Evolutionary conservation across 1,139 yeast genomes (phyloP).

Genomic region (Blastobotrys proliferans): DNA sequence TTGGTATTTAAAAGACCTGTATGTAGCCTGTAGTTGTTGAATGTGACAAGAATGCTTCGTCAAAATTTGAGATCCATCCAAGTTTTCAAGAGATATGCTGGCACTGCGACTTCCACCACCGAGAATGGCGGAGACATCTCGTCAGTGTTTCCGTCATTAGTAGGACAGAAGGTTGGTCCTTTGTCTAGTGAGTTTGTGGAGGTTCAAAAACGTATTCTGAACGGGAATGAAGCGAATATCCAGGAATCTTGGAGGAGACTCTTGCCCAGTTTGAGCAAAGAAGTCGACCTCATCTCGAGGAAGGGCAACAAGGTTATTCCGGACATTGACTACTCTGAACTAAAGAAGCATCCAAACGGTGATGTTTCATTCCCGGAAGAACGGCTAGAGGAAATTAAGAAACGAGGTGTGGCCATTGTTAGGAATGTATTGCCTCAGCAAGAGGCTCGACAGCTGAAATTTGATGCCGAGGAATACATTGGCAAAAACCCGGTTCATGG

Average conservation of each 20-base stretch:
- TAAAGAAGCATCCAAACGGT: constrained; percentile 11
- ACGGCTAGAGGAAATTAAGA: constrained; percentile 15
- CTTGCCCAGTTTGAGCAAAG: constrained; percentile 26
- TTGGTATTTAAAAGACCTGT: not conserved
- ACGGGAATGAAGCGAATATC: constrained; percentile 28
- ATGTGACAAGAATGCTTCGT: not conserved
- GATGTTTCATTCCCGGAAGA: constrained; percentile 14
- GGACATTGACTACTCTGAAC: constrained; percentile 21
- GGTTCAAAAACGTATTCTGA: constrained; percentile 29
- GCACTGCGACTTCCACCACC: not conserved
- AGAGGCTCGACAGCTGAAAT: constrained; percentile 30
- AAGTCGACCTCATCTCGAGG: constrained; percentile 25
- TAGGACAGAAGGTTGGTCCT: constrained; percentile 21
- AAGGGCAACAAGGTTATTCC: constrained; percentile 24
- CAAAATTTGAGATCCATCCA: not conserved
- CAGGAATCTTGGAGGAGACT: constrained; percentile 33
- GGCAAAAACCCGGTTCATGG: constrained; percentile 20
- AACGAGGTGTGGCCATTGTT: constrained; percentile 35
- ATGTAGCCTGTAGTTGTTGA: not conserved
- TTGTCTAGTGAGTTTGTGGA: constrained; percentile 22
- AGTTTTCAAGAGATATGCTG: constrained; percentile 2
- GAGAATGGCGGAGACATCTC: constrained; percentile 20
- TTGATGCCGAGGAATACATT: constrained; percentile 27
- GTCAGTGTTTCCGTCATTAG: constrained; percentile 25
- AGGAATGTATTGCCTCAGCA: constrained; percentile 33